phyloP scores from a whole-genome alignment of 2,329 filamentous ascomycete genomes.

The Curvularia spicifera region DNA sequence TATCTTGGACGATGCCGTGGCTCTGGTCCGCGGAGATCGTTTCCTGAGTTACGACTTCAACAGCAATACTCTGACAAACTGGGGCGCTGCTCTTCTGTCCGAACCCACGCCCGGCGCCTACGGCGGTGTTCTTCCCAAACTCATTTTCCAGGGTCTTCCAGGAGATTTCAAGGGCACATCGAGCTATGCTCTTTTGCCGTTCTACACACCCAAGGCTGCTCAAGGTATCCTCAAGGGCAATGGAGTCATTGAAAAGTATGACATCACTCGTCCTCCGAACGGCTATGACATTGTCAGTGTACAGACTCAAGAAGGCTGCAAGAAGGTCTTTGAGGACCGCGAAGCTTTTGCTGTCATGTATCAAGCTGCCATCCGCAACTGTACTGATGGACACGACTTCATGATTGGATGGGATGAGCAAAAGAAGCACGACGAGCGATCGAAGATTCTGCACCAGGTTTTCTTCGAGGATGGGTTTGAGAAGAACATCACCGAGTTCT shows the following conservation, averaged over 20 bases:
- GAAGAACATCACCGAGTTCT: conserved; percentile 70
- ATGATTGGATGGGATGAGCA: conserved; percentile 56
- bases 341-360: conserved; percentile 58
- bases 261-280: conserved; percentile 52
- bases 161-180: conserved; percentile 57
- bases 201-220: conserved; percentile 59
- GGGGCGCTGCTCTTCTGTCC: conserved; percentile 57
- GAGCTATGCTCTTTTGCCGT: conserved; percentile 57
- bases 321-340: conserved; percentile 58
- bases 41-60: conserved; percentile 74
- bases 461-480: conserved; percentile 67
- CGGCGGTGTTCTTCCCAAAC: conserved; percentile 53
- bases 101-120: conserved; percentile 52
- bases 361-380: conserved; percentile 68
- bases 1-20: conserved; percentile 76
- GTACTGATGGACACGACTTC: conserved; percentile 61
- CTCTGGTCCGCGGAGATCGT: conserved; percentile 75
- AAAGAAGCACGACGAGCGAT: conserved; percentile 48
- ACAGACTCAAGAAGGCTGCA: conserved; percentile 59
- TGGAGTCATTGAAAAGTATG: conserved; percentile 55
- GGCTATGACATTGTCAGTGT: conserved; percentile 55
- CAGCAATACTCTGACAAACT: conserved; percentile 51
- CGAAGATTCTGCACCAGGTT: conserved; percentile 54
- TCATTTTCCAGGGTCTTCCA: conserved; percentile 57
- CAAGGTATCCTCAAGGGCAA: conserved; percentile 57